Conservation (phyloP, 345 rosid species). For the Populus deltoides region DNA sequence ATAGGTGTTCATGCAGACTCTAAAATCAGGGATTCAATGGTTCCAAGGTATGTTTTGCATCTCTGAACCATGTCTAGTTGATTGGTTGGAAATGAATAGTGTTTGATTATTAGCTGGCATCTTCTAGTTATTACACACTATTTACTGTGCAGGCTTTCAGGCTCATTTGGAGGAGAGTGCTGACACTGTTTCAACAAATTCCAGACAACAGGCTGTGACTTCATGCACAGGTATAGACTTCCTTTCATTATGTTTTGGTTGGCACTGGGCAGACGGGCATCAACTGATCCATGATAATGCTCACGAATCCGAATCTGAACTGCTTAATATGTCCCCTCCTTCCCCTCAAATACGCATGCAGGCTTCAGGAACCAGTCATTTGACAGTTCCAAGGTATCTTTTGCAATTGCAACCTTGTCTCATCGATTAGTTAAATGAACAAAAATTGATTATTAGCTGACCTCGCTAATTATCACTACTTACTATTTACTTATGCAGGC, state of each 20-base stretch:
- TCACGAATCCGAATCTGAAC: neutral
- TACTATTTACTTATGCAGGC: neutral
- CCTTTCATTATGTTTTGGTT: too few species aligned
- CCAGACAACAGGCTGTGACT: neutral
- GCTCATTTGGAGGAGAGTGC: neutral
- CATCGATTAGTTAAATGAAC: neutral
- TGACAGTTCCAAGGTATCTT: slow-evolving; percentile 16
- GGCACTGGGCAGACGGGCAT: too few species aligned
- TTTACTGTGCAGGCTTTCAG: neutral
- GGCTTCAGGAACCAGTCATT: slow-evolving; percentile 1
- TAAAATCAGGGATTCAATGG: slow-evolving; percentile 40
- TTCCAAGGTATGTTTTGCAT: slow-evolving; percentile 37
- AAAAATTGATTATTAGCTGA: neutral
- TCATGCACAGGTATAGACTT: slow-evolving; percentile 8
- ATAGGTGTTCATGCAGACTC: slow-evolving; percentile 42
- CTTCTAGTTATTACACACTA: neutral
- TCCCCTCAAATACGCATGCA: neutral
- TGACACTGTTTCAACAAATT: neutral
- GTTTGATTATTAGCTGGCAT: neutral
- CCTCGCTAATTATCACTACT: neutral
- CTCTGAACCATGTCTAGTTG: slow-evolving; percentile 1
- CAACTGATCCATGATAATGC: too few species aligned
- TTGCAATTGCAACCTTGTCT: neutral
- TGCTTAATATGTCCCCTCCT: neutral
- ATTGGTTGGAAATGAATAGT: neutral